Conservation (phyloP, 2,329 filamentous ascomycete species). For the Neonectria punicea region DNA sequence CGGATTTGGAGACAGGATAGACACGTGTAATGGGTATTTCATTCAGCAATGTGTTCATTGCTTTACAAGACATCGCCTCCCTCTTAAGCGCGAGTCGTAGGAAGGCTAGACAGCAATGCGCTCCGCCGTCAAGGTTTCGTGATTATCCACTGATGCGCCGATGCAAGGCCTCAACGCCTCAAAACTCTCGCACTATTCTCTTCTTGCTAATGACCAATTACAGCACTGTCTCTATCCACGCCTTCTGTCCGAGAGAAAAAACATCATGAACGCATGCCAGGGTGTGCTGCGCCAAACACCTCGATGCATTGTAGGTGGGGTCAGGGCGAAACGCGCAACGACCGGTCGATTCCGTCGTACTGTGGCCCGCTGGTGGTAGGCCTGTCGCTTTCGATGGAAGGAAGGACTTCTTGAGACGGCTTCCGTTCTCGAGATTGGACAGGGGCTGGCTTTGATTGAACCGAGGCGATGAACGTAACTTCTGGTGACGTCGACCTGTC, state of each 20-base stretch:
- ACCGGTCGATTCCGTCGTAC: constrained; percentile 49
- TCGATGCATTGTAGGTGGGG: background rate
- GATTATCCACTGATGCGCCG: constrained; percentile 6
- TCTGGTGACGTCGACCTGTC: constrained; percentile 23
- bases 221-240: background rate
- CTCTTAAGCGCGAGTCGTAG: background rate
- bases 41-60: constrained; percentile 9
- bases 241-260: background rate
- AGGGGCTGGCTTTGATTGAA: background rate
- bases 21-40: background rate
- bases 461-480: constrained; percentile 5
- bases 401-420: constrained; percentile 6
- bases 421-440: background rate
- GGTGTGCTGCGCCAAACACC: background rate
- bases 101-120: background rate
- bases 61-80: constrained; percentile 1
- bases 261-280: constrained; percentile 7
- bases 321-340: constrained; percentile 29
- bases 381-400: constrained; percentile 36
- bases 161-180: constrained; percentile 5
- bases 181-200: background rate
- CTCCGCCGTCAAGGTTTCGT: background rate
- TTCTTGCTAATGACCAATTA: constrained; percentile 7
- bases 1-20: background rate
- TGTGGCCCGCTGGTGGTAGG: constrained; percentile 26